Percentiles rank a stretch among this genome's conserved stretches.
Conservation (phyloP, 2,329 filamentous ascomycete genomes). For the Colletotrichum endophyticum region DNA sequence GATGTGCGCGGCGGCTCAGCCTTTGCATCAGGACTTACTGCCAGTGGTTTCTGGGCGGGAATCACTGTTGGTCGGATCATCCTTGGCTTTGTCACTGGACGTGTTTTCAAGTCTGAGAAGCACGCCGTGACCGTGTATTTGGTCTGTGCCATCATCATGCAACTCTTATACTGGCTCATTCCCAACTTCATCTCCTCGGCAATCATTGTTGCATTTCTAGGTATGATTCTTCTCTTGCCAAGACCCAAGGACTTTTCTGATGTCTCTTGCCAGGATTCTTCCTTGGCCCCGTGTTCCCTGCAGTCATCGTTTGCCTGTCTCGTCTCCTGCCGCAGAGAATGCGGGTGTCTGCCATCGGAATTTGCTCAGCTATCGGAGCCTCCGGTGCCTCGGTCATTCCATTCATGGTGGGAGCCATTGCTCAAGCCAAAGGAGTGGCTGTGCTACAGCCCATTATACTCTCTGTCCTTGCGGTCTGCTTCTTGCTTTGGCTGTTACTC, state of each 20-base stretch:
- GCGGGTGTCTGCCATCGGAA: slow-evolving; percentile 82
- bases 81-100: slow-evolving; percentile 77
- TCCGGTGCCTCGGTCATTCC: slow-evolving; percentile 73
- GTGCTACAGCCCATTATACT: slow-evolving; percentile 62
- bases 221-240: neutral
- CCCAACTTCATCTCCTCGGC: neutral
- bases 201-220: neutral
- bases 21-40: slow-evolving; percentile 76
- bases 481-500: neutral
- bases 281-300: slow-evolving; percentile 79
- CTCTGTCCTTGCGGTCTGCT: slow-evolving; percentile 44
- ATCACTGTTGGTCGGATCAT: slow-evolving; percentile 76
- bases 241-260: neutral
- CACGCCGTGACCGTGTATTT: neutral
- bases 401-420: slow-evolving; percentile 72
- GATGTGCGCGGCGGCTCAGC: slow-evolving; percentile 69
- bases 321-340: slow-evolving; percentile 75
- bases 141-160: neutral
- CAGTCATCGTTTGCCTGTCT: slow-evolving; percentile 73
- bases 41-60: slow-evolving; percentile 84
- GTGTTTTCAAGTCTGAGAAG: slow-evolving; percentile 38
- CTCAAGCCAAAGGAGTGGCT: slow-evolving; percentile 58
- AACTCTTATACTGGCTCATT: neutral
- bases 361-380: slow-evolving; percentile 78
- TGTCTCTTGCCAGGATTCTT: slow-evolving; percentile 57